Conservation (phyloP, 2,329 filamentous ascomycete genomes). For the Apiospora rasikravindrae region DNA sequence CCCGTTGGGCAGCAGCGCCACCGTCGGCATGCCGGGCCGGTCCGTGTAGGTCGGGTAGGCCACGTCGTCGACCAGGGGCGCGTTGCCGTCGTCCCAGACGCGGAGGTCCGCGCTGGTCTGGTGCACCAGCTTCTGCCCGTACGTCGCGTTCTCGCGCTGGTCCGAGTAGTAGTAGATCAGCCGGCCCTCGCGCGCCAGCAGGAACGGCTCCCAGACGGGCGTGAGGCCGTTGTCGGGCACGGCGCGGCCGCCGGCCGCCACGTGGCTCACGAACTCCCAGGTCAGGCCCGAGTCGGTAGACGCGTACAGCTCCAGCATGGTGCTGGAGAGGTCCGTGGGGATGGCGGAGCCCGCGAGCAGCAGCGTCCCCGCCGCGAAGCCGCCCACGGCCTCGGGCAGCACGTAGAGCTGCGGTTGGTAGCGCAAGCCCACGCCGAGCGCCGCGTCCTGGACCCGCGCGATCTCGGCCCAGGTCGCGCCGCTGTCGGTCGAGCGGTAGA, state of each 20-base stretch:
- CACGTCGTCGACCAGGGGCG: slow-evolving; percentile 64
- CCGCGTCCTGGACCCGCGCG: slow-evolving; percentile 66
- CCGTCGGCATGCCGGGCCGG: slow-evolving; percentile 46
- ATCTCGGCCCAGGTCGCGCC: slow-evolving; percentile 68
- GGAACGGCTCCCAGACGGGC: slow-evolving; percentile 76
- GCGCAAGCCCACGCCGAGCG: slow-evolving; percentile 67
- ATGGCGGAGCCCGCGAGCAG: slow-evolving; percentile 66
- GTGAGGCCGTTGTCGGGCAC: slow-evolving; percentile 67
- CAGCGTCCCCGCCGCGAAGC: slow-evolving; percentile 66
- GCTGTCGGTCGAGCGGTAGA: slow-evolving; percentile 57
- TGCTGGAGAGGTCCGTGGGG: slow-evolving; percentile 62
- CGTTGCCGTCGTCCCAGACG: slow-evolving; percentile 53
- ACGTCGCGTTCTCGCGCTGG: slow-evolving; percentile 63
- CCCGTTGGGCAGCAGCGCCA: slow-evolving; percentile 62
- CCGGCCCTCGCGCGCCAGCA: slow-evolving; percentile 62
- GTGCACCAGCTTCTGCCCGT: slow-evolving; percentile 74
- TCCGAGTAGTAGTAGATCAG: slow-evolving; percentile 74
- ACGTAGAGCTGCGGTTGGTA: slow-evolving; percentile 74
- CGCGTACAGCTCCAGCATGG: slow-evolving; percentile 73
- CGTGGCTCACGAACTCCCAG: slow-evolving; percentile 71
- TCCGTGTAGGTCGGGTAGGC: slow-evolving; percentile 50
- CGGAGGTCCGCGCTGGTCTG: slow-evolving; percentile 64
- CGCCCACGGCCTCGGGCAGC: slow-evolving; percentile 61
- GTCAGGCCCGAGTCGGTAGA: slow-evolving; percentile 63
- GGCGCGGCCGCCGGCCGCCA: slow-evolving; percentile 68